Percentiles rank a stretch among this genome's conserved stretches.
Evolutionary conservation across 1,284 basidiomycete genomes (phyloP).

Genomic region (Ceratobasidium sp.): DNA sequence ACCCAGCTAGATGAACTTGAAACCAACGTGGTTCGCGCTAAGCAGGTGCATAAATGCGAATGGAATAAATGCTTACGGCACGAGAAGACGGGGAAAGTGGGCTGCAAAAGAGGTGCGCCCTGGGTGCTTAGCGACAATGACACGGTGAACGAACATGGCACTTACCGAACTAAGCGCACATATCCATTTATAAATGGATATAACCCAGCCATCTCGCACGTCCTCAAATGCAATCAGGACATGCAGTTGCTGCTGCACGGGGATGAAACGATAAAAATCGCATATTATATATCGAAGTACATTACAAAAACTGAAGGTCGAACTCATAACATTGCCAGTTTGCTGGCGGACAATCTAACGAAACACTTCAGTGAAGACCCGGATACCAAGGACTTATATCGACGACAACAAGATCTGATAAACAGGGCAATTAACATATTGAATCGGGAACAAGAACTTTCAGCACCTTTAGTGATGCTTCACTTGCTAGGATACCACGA

Average conservation of each 20-base stretch:
- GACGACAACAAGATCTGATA: constrained; percentile 26
- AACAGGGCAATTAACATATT: constrained; percentile 44
- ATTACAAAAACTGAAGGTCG: constrained; percentile 51
- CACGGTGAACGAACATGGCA: constrained; percentile 50
- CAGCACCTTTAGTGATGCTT: constrained; percentile 38
- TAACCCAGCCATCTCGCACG: constrained; percentile 53
- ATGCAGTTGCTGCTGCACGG: constrained; percentile 54
- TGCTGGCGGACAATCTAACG: constrained; percentile 22
- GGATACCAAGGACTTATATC: background rate
- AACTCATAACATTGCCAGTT: constrained; percentile 53
- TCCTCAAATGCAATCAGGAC: constrained; percentile 58
- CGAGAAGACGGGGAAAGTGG: constrained; percentile 50
- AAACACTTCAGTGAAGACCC: background rate
- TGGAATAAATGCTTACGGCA: constrained; percentile 51
- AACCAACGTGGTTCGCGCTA: background rate
- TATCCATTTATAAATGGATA: constrained; percentile 56
- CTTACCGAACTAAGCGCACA: constrained; percentile 38
- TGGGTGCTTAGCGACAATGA: constrained; percentile 52
- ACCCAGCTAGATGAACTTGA: constrained; percentile 6
- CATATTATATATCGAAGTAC: constrained; percentile 52
- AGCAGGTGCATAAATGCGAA: constrained; percentile 52
- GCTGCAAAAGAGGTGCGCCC: constrained; percentile 61
- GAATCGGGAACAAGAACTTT: constrained; percentile 43
- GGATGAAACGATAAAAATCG: constrained; percentile 13
- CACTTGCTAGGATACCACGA: constrained; percentile 37